phyloP scores from a whole-genome alignment of 768 basidiomycete species.

The Tricholoma furcatifolium region DNA sequence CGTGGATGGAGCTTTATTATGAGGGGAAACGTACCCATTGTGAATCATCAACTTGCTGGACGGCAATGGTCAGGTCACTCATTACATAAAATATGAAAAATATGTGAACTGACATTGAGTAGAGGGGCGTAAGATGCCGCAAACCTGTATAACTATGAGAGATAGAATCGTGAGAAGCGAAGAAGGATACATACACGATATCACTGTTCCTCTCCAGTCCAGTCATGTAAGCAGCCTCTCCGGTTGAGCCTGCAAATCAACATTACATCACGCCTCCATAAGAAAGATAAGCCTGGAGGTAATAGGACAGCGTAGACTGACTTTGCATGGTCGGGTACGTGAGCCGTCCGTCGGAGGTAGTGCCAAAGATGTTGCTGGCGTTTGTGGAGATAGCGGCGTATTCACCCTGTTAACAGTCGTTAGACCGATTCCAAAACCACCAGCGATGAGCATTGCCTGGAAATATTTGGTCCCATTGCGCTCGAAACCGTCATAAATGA shows the following conservation, averaged over 20 bases:
- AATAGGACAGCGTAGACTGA: constrained; percentile 19
- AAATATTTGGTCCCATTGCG: constrained; percentile 56
- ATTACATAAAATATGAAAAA: neutral
- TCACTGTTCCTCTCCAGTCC: constrained; percentile 47
- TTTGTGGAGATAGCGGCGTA: constrained; percentile 55
- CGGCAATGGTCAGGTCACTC: constrained; percentile 1
- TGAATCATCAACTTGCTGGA: constrained; percentile 43
- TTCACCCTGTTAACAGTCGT: constrained; percentile 55
- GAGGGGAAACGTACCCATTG: constrained; percentile 44
- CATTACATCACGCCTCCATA: neutral
- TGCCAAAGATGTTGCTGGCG: constrained; percentile 40
- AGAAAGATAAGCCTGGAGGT: neutral
- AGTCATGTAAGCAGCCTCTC: constrained; percentile 65
- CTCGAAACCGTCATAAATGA: constrained; percentile 33
- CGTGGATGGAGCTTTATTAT: neutral
- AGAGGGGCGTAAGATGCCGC: constrained; percentile 56
- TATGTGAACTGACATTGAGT: constrained; percentile 31
- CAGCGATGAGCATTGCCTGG: constrained; percentile 25
- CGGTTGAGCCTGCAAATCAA: constrained; percentile 43
- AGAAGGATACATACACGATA: constrained; percentile 27
- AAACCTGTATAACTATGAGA: constrained; percentile 21
- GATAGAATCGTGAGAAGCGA: neutral
- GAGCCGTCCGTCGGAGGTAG: constrained; percentile 38
- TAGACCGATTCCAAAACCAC: no score
- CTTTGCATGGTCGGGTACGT: constrained; percentile 52